Evolutionary conservation across 257 asterid genomes (phyloP), one percentile per base, ranked within the genome.

Genomic region (Ajuga chamaepitys): DNA sequence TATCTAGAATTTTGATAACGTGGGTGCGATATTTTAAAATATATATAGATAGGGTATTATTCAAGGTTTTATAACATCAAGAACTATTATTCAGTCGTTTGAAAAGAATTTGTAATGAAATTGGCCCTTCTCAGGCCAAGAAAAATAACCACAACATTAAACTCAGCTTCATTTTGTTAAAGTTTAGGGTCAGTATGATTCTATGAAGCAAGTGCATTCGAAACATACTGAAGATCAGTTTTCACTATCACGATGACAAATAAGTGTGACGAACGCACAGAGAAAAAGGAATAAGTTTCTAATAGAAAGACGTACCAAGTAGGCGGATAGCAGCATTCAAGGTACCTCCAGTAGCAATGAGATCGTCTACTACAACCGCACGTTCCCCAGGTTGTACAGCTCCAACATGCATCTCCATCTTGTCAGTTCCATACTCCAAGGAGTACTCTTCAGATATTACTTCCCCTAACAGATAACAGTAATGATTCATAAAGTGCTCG

Each of bases 331-430:
- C 98, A 72, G 98, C 98, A 76, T 46, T 38, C 64, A 92, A 81
- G 77, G 98, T 89, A 54, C 98, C 98, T 42, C 96, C 98, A 41
- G 98, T 88, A 41, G 98, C 98, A 77, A 91, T 88, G 50, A 91
- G 95, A 80, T 91, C 98, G 78, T 92, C 98, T 2, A 92, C 90
- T 38, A 92, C 56, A 45, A 92, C 64, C 0, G 91, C 97, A 24
- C 91, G 85, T 54, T 92, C 98, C 76, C 98, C 96, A 28, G 86
- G 52, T 67, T 84, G 80, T n/a, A 92, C 97, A 61, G 97, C 97
- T 67, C 97, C 98, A 35, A 92, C 97, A 80, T 92, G 98, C 98
- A 92, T 92, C 84, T 92, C 98, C 20, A 92, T 83, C 60, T 0
- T 79, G 76, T 92, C 98, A 18, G 93, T 89, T 76, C 98, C 98